Evolutionary conservation across 169 alveolate genomes (phyloP), one percentile per base, ranked within the genome.

Genomic region (Cryptosporidium baileyi): DNA sequence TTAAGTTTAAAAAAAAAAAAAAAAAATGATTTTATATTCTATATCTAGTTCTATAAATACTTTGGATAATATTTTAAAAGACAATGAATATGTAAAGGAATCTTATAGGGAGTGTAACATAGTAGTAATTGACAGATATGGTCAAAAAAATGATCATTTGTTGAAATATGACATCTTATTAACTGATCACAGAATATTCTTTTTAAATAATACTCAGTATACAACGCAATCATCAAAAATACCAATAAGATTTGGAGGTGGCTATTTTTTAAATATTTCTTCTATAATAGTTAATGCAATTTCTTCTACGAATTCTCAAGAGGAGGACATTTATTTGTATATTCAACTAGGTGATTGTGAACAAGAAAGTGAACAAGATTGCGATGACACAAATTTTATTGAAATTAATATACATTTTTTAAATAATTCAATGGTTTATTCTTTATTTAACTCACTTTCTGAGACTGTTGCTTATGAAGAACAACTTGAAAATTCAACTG

Each of bases 401-500:
- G 81, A 65, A 51, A 22, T 65, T 32, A 65, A 65, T 43, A 65
- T 65, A 32, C 54, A 43, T 13, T 5, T 4, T 47, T 2, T n/a
- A 47, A 47, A 47, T 47, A 28, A 4, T 28, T 38, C 34, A 38
- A 17, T 38, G n/a, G 3, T 65, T 1, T 44, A 65, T 49, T 32
- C 81, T 1, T 32, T 65, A 11, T 65, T 65, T 30, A 65, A 65
- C 34, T 65, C 62, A 17, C 24, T 65, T 19, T 65, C 81, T 5
- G 81, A 65, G 32, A 49, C 81, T 15, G 51, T 60, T 19, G 81
- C 81, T 26, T 65, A 65, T 15, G 47, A 44, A 28, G 81, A 65
- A 44, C 81, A 65, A 5, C 49, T 65, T 13, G 49, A 49, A 6
- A 36, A 30, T 47, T 45, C n/a, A 22, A 13, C 36, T 32, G 63